Percentiles rank a stretch among this genome's conserved stretches.
phyloP scores from a whole-genome alignment of 73 alveolate genomes.

The Paramecium biaurelia region DNA sequence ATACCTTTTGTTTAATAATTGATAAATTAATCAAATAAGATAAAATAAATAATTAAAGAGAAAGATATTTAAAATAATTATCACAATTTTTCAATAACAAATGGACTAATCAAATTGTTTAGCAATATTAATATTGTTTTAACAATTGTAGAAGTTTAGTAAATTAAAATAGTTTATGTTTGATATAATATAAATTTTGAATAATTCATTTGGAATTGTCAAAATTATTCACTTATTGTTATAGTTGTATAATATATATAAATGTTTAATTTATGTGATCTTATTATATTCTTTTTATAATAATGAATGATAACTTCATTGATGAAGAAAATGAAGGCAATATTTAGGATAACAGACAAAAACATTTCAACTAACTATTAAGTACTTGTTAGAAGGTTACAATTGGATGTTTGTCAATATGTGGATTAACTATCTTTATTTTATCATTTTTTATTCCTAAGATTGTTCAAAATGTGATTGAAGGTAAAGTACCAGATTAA shows the following conservation, averaged over 20 bases:
- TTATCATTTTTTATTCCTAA: conserved; percentile 23
- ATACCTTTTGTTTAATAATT: no score
- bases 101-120: not conserved
- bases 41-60: no score
- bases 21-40: no score
- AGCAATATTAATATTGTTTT: not conserved
- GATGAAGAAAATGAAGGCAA: not conserved
- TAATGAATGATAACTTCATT: not conserved
- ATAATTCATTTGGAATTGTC: not conserved
- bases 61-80: not conserved
- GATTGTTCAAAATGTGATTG: not conserved
- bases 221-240: not conserved
- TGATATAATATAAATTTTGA: no score
- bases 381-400: not conserved
- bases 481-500: not conserved
- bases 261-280: not conserved
- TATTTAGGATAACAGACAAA: not conserved
- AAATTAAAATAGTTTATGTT: not conserved
- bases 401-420: not conserved
- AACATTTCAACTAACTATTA: not conserved
- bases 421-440: not conserved
- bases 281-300: not conserved
- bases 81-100: not conserved
- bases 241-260: not conserved
- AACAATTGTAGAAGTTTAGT: not conserved